Percentiles rank a stretch among this genome's conserved stretches.
Conservation (phyloP, 768 basidiomycete genomes). For the Paxillus ammoniavirescens region DNA sequence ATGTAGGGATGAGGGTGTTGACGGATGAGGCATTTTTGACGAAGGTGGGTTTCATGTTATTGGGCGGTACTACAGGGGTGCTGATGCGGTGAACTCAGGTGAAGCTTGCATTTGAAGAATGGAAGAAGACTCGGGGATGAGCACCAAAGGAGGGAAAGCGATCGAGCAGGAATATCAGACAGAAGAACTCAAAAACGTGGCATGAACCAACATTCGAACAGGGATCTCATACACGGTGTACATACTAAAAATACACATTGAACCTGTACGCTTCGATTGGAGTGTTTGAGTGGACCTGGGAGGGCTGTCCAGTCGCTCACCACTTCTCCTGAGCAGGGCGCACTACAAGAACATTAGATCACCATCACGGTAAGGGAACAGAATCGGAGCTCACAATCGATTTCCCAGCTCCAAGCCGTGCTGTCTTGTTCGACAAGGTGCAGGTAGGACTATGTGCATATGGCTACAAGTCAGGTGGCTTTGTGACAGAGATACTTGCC, state of each 20-base stretch:
- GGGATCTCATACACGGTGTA: not conserved
- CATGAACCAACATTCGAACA: too few relatives aligned
- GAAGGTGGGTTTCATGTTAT: slow-evolving; percentile 38
- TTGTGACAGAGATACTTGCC: not conserved
- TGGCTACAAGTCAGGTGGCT: not conserved
- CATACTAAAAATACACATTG: not conserved
- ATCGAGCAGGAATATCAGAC: not conserved
- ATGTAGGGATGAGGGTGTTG: slow-evolving; percentile 64
- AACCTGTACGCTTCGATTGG: not conserved
- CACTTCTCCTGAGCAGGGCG: slow-evolving; percentile 56
- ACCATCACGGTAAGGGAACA: not conserved
- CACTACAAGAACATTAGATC: slow-evolving; percentile 25
- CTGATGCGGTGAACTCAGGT: slow-evolving; percentile 34
- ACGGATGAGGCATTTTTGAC: slow-evolving; percentile 64
- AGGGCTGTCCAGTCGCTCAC: slow-evolving; percentile 24
- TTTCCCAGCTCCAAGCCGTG: slow-evolving; percentile 77
- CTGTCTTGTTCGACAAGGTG: slow-evolving; percentile 67
- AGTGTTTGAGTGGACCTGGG: not conserved
- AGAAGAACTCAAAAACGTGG: not conserved
- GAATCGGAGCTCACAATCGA: slow-evolving; percentile 56
- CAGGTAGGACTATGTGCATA: slow-evolving; percentile 53
- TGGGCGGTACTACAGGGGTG: not conserved
- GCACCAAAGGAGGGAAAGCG: not conserved
- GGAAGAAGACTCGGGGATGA: slow-evolving; percentile 25
- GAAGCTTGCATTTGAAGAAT: slow-evolving; percentile 48